phyloP scores from a whole-genome alignment of 208 protist species.

The Leishmania turanica region DNA sequence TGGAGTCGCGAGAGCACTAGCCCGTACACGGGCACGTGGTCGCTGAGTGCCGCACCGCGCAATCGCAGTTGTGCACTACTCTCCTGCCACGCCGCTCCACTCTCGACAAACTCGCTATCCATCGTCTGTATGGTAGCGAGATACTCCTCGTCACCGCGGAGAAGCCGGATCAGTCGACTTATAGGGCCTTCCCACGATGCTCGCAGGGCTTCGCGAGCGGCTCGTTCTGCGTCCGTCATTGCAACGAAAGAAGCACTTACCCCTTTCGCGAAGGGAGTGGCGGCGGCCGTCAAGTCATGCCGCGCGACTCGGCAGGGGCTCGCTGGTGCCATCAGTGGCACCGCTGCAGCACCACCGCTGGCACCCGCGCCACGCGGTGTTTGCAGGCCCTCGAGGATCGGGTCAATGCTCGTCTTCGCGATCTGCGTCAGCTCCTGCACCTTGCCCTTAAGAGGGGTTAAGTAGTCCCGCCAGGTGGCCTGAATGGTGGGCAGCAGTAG shows the following conservation, averaged over 20 bases:
- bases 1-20: slow-evolving; percentile 71
- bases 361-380: background rate
- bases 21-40: slow-evolving; percentile 81
- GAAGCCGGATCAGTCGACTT: slow-evolving; percentile 27
- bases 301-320: background rate
- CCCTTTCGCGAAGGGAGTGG: background rate
- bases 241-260: background rate
- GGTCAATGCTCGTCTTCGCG: slow-evolving; percentile 43
- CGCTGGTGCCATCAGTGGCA: background rate
- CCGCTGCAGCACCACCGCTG: background rate
- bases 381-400: slow-evolving; percentile 26
- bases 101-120: slow-evolving; percentile 44
- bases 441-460: slow-evolving; percentile 46
- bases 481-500: slow-evolving; percentile 55
- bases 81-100: slow-evolving; percentile 18
- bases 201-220: slow-evolving; percentile 14
- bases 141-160: slow-evolving; percentile 61
- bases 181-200: slow-evolving; percentile 25
- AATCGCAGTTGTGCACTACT: slow-evolving; percentile 8
- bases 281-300: background rate
- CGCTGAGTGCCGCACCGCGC: slow-evolving; percentile 31
- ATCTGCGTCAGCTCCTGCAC: slow-evolving; percentile 49
- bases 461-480: slow-evolving; percentile 56
- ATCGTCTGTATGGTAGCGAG: slow-evolving; percentile 50
- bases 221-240: slow-evolving; percentile 7